phyloP scores from a whole-genome alignment of 139 green algal species.

The Ettlia oleoabundans region DNA sequence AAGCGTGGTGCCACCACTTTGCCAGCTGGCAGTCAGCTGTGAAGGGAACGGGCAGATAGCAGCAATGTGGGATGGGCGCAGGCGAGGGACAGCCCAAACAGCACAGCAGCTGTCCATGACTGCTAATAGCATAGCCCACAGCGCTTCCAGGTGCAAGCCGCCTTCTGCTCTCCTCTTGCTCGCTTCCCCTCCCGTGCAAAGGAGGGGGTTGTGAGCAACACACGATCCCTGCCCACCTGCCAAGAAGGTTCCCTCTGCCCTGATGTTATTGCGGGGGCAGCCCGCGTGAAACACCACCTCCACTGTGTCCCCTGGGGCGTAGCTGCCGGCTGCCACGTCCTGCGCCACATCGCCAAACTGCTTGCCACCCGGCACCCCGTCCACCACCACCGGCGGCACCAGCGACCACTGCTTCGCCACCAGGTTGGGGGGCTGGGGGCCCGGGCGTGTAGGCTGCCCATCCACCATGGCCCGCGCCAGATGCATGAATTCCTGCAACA shows the following conservation, averaged over 20 bases:
- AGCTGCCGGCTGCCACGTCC: constrained; percentile 48
- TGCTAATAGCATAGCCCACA: too few species aligned
- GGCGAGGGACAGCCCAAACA: too few species aligned
- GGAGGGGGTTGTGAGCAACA: too few species aligned
- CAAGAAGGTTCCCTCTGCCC: constrained; percentile 71
- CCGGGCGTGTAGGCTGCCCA: constrained; percentile 30
- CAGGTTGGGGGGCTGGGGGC: constrained; percentile 67
- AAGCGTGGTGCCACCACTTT: too few species aligned
- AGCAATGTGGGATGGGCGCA: too few species aligned
- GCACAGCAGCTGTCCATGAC: too few species aligned
- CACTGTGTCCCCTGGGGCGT: constrained; percentile 50
- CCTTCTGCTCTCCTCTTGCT: too few species aligned
- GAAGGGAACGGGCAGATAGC: too few species aligned
- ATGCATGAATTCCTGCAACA: constrained; percentile 62
- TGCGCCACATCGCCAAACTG: constrained; percentile 70
- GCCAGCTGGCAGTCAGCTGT: too few species aligned
- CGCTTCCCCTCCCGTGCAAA: too few species aligned
- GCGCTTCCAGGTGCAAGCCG: too few species aligned
- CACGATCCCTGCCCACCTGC: constrained; percentile 59
- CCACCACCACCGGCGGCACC: constrained; percentile 75
- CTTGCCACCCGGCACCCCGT: constrained; percentile 57
- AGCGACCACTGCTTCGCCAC: constrained; percentile 66
- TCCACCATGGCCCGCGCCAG: constrained; percentile 70
- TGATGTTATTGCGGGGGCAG: constrained; percentile 81
- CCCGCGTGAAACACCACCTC: constrained; percentile 71